Percentiles rank a stretch among this genome's conserved stretches.
phyloP scores from a whole-genome alignment of 129 eudicot genomes.

The Saussurea involucrata region DNA sequence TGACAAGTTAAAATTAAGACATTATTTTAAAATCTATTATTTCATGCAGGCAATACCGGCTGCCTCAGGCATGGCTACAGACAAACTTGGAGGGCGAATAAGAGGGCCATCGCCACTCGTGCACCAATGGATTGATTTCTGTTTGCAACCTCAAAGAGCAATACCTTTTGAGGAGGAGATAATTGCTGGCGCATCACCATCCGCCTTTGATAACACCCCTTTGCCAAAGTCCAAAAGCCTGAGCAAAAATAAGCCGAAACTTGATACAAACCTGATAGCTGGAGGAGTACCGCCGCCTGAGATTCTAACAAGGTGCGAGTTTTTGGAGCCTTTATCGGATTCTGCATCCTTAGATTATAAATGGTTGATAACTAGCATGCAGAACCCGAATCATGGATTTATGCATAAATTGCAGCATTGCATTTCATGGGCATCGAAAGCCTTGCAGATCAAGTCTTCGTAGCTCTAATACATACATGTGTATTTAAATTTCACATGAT shows the following conservation, averaged over 20 bases:
- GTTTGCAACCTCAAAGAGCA: conserved; percentile 69
- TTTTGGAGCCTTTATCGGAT: conserved; percentile 86
- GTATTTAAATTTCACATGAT: neutral
- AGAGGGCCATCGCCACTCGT: conserved; percentile 94
- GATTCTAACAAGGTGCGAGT: conserved; percentile 60
- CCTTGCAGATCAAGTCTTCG: conserved; percentile 12
- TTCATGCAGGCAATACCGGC: conserved; percentile 73
- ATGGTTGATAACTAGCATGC: conserved; percentile 51
- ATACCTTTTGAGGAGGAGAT: conserved; percentile 73
- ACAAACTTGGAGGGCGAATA: conserved; percentile 65
- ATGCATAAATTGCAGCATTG: conserved; percentile 15
- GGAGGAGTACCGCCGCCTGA: conserved; percentile 80
- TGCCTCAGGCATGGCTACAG: conserved; percentile 38
- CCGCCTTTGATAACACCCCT: conserved; percentile 37
- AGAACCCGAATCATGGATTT: conserved; percentile 28
- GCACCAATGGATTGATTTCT: conserved; percentile 90
- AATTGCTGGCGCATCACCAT: conserved; percentile 77
- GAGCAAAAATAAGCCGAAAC: conserved; percentile 56
- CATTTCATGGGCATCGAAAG: conserved; percentile 18
- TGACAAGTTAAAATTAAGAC: neutral
- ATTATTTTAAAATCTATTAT: neutral
- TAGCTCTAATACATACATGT: neutral
- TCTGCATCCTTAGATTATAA: conserved; percentile 60
- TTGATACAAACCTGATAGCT: conserved; percentile 68
- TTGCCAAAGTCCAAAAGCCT: conserved; percentile 17